Percentiles rank a stretch among this genome's conserved stretches.
Evolutionary conservation across 805 yeast genomes (phyloP).

Genomic region (Candida gorgasii): DNA sequence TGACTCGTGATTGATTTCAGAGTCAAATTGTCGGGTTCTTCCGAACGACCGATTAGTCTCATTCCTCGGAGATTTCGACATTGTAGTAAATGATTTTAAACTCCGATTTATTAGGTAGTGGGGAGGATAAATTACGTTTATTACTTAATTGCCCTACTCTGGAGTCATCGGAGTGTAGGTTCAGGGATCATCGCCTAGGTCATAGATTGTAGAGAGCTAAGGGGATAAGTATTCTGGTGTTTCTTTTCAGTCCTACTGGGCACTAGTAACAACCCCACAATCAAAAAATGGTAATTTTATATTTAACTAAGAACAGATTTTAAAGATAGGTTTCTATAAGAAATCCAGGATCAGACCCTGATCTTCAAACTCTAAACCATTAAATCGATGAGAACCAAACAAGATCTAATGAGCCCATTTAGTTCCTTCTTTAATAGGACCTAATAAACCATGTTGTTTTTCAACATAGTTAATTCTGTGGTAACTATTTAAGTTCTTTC

Average conservation of each 20-base stretch:
- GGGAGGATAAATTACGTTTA: too few relatives aligned
- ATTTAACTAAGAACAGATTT: too few relatives aligned
- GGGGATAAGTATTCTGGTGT: too few relatives aligned
- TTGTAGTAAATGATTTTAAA: not conserved
- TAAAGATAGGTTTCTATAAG: not conserved
- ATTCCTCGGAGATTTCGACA: constrained; percentile 4
- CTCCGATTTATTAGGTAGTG: not conserved
- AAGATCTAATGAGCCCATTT: constrained; percentile 47
- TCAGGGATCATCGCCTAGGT: too few relatives aligned
- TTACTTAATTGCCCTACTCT: not conserved
- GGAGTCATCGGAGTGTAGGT: too few relatives aligned
- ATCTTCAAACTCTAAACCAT: not conserved
- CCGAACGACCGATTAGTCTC: constrained; percentile 4
- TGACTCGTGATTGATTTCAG: constrained; percentile 2
- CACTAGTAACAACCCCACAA: too few relatives aligned
- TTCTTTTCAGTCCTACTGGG: too few relatives aligned
- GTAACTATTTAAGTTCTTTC: constrained; percentile 84
- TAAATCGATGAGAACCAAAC: too few relatives aligned
- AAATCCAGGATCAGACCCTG: not conserved
- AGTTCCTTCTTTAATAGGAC: constrained; percentile 55
- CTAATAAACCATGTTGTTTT: constrained; percentile 68
- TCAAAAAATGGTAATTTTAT: too few relatives aligned
- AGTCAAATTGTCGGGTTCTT: constrained; percentile 4
- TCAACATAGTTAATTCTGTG: constrained; percentile 84
- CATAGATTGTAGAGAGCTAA: too few relatives aligned